These are phyloP conservation scores for Rhodomyrtus tomentosa DNA, from an alignment of 345 rosid genomes.

Conservation along the genomic window DNA sequence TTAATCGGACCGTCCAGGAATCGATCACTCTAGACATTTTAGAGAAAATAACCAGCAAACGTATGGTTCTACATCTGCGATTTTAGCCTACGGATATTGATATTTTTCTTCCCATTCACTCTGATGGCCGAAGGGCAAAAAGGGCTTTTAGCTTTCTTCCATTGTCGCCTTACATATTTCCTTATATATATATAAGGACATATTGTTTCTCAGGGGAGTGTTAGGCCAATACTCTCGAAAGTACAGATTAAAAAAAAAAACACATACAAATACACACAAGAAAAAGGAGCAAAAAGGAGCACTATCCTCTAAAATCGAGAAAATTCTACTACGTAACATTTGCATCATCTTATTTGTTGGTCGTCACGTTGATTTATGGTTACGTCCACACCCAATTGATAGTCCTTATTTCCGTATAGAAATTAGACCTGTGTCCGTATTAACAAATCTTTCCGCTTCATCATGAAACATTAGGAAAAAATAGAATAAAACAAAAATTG, in stretches of 20 bases:
- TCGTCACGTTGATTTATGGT: neutral
- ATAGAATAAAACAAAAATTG: neutral
- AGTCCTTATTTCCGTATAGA: neutral
- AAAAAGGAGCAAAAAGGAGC: neutral
- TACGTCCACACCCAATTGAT: neutral
- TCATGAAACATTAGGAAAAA: neutral
- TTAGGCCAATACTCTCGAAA: neutral
- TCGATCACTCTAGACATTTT: too few relatives aligned
- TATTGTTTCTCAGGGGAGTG: neutral
- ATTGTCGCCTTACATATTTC: neutral
- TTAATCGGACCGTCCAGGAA: too few relatives aligned
- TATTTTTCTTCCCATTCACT: neutral
- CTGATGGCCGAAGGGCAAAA: neutral
- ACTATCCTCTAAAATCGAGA: neutral
- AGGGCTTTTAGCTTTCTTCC: neutral
- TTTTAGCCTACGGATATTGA: neutral
- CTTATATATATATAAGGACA: neutral
- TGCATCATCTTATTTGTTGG: neutral
- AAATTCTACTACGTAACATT: neutral
- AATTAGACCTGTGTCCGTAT: neutral
- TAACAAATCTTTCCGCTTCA: neutral
- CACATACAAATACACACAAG: too few relatives aligned
- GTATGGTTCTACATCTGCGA: too few relatives aligned
- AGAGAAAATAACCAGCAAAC: too few relatives aligned
- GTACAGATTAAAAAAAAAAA: neutral